A percentile compares a stretch with the other conserved stretches of the same genome.
Evolutionary conservation across 2,329 filamentous ascomycete species (phyloP).

Genomic region (Botrytis medusae): DNA sequence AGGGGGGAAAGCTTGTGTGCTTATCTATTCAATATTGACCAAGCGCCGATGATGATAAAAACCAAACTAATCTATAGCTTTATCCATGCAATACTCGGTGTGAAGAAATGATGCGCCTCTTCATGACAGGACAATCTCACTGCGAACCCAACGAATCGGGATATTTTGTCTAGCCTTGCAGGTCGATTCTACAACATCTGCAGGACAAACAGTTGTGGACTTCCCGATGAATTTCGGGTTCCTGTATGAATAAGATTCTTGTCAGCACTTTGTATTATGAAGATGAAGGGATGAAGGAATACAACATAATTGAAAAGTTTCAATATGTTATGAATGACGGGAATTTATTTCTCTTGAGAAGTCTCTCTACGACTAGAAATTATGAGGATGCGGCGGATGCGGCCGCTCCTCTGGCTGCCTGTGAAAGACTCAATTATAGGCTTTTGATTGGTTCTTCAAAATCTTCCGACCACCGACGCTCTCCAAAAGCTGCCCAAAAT

Average conservation of each 20-base stretch:
- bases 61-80: constrained; percentile 3
- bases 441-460: background rate
- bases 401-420: background rate
- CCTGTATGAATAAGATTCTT: background rate
- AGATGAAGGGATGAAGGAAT: background rate
- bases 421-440: too few species aligned
- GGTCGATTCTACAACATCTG: constrained; percentile 5
- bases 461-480: constrained; percentile 15
- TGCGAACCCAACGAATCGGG: background rate
- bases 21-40: constrained; percentile 8
- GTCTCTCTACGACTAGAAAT: constrained; percentile 4
- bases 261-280: constrained; percentile 3
- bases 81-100: constrained; percentile 15
- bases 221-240: constrained; percentile 6
- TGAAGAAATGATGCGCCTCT: constrained; percentile 5
- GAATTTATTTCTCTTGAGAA: background rate
- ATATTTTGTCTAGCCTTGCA: constrained; percentile 17
- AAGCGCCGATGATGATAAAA: background rate
- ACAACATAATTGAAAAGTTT: constrained; percentile 4
- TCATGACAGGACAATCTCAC: constrained; percentile 8
- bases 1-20: constrained; percentile 17
- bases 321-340: background rate
- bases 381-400: background rate
- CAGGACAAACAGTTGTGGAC: constrained; percentile 4
- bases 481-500: constrained; percentile 14